Evolutionary conservation across 2,329 filamentous ascomycete species (phyloP).

Genomic region (Aspergillus sp.): DNA sequence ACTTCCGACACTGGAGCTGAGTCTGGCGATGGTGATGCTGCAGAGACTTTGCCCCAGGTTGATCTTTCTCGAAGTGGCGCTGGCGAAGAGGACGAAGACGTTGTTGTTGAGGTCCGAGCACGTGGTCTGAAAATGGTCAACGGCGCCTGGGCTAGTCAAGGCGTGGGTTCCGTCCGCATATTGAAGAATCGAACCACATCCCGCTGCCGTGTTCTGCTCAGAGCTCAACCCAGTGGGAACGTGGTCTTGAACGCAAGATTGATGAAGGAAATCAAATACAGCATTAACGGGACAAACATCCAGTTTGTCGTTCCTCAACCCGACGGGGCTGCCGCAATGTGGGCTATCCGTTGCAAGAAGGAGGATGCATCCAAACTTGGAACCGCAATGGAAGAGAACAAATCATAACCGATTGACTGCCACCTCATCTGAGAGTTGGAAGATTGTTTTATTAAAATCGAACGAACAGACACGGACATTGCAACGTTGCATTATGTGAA

Average conservation of each 20-base stretch:
- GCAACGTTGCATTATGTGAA: constrained; percentile 14
- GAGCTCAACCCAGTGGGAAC: constrained; percentile 73
- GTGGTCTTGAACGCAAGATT: constrained; percentile 71
- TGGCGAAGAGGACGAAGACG: constrained; percentile 71
- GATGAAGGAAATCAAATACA: constrained; percentile 63
- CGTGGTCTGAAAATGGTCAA: constrained; percentile 65
- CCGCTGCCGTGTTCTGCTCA: constrained; percentile 66
- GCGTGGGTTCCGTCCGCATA: constrained; percentile 69
- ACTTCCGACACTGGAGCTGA: constrained; percentile 45
- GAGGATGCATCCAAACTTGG: constrained; percentile 16
- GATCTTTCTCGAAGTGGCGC: constrained; percentile 66
- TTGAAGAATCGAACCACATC: constrained; percentile 71
- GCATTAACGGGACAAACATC: constrained; percentile 50
- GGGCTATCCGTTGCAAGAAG: constrained; percentile 68
- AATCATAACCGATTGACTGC: constrained; percentile 13
- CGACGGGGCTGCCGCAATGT: constrained; percentile 64
- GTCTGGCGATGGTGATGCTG: constrained; percentile 52
- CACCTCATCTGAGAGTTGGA: neutral
- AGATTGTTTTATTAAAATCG: neutral
- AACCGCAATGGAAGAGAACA: constrained; percentile 22
- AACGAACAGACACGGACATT: constrained; percentile 11
- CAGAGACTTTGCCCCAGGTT: constrained; percentile 65
- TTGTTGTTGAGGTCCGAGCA: constrained; percentile 68
- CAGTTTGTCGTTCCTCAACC: constrained; percentile 53
- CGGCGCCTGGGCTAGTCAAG: constrained; percentile 64